Conservation (phyloP, 352 stramenopile species). For the Globisporangium apiculatum region DNA sequence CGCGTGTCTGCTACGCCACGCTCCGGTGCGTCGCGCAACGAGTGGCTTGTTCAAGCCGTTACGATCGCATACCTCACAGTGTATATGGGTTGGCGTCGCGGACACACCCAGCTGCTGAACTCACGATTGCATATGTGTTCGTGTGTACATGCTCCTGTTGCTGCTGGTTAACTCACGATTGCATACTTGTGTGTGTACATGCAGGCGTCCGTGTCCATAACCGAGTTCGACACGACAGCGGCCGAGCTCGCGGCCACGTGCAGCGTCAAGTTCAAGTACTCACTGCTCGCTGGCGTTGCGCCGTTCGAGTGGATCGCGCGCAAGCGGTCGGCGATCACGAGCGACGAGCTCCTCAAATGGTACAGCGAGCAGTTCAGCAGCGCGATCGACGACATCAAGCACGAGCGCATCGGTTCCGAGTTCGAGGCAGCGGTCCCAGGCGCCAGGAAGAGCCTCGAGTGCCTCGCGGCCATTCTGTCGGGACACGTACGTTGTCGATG, state of each 20-base stretch:
- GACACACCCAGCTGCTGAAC: no score
- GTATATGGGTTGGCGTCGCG: no score
- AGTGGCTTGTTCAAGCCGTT: no score
- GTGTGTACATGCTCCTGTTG: no score
- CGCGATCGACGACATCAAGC: background rate
- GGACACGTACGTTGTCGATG: background rate
- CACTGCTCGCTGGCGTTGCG: conserved; percentile 22
- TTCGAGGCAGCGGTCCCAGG: background rate
- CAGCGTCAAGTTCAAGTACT: conserved; percentile 45
- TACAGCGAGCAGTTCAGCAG: background rate
- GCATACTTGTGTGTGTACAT: background rate
- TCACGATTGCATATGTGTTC: no score
- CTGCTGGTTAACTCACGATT: no score
- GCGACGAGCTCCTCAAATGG: background rate
- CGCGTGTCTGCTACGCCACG: conserved; percentile 18
- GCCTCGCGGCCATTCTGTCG: background rate
- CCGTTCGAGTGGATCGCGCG: conserved; percentile 33
- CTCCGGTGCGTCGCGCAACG: background rate
- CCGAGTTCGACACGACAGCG: no score
- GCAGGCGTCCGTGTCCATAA: no score
- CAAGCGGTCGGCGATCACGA: background rate
- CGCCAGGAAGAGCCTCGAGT: background rate
- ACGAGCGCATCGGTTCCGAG: background rate
- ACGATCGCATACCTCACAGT: no score
- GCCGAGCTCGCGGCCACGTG: conserved; percentile 21